Conservation (phyloP, 164 flowering plant genomes). For the Brasenia schreberi region DNA sequence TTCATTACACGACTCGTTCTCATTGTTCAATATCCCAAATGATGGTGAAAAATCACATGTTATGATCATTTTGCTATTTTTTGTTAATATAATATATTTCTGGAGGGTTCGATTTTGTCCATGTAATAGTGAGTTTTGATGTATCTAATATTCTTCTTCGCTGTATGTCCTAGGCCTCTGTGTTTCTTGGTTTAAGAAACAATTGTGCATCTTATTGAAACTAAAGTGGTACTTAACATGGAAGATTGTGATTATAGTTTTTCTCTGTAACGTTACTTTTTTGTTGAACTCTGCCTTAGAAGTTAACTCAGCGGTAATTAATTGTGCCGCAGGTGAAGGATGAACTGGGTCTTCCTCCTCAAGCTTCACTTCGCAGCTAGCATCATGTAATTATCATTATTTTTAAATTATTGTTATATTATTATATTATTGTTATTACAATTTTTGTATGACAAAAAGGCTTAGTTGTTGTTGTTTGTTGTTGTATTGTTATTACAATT, state of each 20-base stretch:
- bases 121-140: neutral
- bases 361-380: slow-evolving; percentile 67
- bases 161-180: neutral
- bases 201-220: no score
- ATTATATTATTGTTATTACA: no score
- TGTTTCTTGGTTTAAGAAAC: neutral
- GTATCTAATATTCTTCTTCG: neutral
- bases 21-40: no score
- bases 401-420: no score
- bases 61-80: neutral
- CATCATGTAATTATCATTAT: no score
- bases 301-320: no score
- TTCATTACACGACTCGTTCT: neutral
- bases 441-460: no score
- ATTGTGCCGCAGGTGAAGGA: slow-evolving; percentile 53
- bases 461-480: no score
- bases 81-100: no score
- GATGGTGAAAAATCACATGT: no score
- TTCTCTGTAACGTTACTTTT: neutral
- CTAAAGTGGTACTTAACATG: no score
- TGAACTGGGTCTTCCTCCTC: slow-evolving; percentile 76
- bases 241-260: neutral
- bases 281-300: neutral
- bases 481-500: no score
- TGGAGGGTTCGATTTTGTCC: neutral